phyloP scores from a whole-genome alignment of 2,329 filamentous ascomycete genomes.

The Sarocladium brachiariae region DNA sequence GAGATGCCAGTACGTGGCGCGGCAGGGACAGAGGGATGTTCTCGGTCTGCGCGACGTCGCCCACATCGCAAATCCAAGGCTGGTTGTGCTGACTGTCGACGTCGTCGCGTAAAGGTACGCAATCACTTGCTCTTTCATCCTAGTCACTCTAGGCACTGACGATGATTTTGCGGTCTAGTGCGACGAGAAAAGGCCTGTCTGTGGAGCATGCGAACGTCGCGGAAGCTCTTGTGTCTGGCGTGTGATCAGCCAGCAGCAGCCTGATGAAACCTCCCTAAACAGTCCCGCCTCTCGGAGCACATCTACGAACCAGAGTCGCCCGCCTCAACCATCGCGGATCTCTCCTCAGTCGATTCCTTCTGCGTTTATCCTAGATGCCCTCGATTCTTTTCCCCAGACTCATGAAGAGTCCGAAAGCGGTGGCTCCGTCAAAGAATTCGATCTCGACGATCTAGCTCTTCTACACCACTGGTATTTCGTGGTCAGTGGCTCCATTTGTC shows the following conservation, averaged over 20 bases:
- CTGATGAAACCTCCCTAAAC: too few relatives aligned
- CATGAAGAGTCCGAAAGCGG: background rate
- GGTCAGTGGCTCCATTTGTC: conserved; percentile 10
- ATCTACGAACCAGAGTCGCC: background rate
- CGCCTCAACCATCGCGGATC: background rate
- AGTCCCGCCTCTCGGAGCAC: background rate
- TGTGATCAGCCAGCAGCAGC: background rate
- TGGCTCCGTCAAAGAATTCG: background rate
- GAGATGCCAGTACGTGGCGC: background rate
- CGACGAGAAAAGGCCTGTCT: conserved; percentile 13
- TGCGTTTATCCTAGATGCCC: background rate
- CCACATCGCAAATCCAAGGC: conserved; percentile 14
- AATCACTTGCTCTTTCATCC: background rate
- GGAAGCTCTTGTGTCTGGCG: background rate
- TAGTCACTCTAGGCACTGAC: background rate
- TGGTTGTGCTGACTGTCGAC: conserved; percentile 13
- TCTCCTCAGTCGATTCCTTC: background rate
- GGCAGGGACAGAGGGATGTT: background rate
- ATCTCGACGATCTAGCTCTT: conserved; percentile 13
- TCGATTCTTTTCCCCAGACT: background rate
- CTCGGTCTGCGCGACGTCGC: conserved; percentile 4
- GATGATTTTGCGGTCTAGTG: conserved; percentile 11
- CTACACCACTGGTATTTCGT: conserved; percentile 16
- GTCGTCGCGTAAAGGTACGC: conserved; percentile 15
- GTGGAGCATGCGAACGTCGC: conserved; percentile 12